Percentiles rank a stretch among this genome's conserved stretches.
These are phyloP conservation scores for Piromyces finnis DNA, from an alignment of 192 early-diverging fungal species.

Conservation along the genomic window DNA sequence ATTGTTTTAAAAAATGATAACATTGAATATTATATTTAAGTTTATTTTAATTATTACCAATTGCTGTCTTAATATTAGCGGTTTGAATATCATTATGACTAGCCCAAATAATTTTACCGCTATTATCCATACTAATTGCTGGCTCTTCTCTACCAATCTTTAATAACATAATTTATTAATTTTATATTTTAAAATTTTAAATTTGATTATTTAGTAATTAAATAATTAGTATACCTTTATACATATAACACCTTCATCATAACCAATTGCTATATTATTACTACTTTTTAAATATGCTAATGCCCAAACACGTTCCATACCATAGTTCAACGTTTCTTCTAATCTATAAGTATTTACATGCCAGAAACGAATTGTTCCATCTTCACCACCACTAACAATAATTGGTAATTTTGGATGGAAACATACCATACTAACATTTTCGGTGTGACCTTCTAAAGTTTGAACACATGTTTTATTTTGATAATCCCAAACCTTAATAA, in stretches of 20 bases:
- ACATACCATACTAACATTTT: constrained; percentile 75
- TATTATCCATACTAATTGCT: constrained; percentile 86
- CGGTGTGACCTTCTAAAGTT: constrained; percentile 91
- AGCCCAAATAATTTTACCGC: constrained; percentile 97
- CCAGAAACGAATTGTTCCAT: constrained; percentile 90
- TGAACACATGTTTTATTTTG: constrained; percentile 99
- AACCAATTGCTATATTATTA: constrained; percentile 89
- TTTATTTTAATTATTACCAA: constrained; percentile 16
- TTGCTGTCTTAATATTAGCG: constrained; percentile 73
- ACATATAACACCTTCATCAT: constrained; percentile 90
- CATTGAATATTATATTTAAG: no score
- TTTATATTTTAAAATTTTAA: not conserved
- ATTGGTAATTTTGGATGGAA: constrained; percentile 97
- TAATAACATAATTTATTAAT: not conserved
- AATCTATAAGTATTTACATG: constrained; percentile 91
- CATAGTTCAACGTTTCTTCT: constrained; percentile 94
- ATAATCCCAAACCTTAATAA: constrained; percentile 96
- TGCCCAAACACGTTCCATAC: constrained; percentile 94
- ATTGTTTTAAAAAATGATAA: no score
- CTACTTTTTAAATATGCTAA: constrained; percentile 66
- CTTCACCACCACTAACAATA: constrained; percentile 86
- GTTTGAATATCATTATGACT: constrained; percentile 91
- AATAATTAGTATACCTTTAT: constrained; percentile 38
- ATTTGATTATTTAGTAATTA: not conserved
- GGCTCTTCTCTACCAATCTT: constrained; percentile 87